Base-by-base conservation (phyloP, 768 basidiomycete genomes). In the Nevesoporus exiguus region DNA sequence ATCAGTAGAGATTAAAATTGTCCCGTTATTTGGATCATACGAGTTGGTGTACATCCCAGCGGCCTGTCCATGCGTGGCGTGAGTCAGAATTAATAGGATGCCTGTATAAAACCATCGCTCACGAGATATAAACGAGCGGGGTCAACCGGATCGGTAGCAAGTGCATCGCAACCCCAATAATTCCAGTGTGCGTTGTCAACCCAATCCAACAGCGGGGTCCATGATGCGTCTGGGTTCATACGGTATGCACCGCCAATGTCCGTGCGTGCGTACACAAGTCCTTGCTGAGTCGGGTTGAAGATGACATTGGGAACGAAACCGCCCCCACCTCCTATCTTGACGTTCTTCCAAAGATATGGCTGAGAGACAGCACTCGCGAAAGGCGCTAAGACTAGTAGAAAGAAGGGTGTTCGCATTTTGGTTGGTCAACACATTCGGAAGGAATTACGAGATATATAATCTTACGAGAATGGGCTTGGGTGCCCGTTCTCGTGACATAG, bases 181-280 rank as follows among this genome's bases (percentile, higher is more conserved):
- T 81, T 77, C 84, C 84, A 85, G 43, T 73, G 72, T 7, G 72
- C 74, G 57, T 73, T 53, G 53, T 72, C 70, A 27, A 63, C 76
- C 53, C 81, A 85, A 61, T 85, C 84, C 34, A 83, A 71, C 21
- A 85, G 68, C 37, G 84, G 82, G 0, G 80, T 81, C 84, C 85
- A 85, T 2, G 80, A 70, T 48, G 82, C 79, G 59, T 83, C 80
- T 2, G 80, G 37, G 62, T 85, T 84, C 62, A 86, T 68, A 61
- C 75, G 81, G 67, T 85, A 85, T 21, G 80, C 82, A 25, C 83
- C 84, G 50, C 84, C 83, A 34, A 86, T 84, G 66, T 85, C 84
- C 9, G 83, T 84, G 22, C 84, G 79, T n/a, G 80, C 82, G 64
- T 81, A 85, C 3, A 80, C 82, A 11, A 85, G 66, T 30, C 83